phyloP scores from a whole-genome alignment of 345 rosid genomes.

The Ceriops zippeliana region DNA sequence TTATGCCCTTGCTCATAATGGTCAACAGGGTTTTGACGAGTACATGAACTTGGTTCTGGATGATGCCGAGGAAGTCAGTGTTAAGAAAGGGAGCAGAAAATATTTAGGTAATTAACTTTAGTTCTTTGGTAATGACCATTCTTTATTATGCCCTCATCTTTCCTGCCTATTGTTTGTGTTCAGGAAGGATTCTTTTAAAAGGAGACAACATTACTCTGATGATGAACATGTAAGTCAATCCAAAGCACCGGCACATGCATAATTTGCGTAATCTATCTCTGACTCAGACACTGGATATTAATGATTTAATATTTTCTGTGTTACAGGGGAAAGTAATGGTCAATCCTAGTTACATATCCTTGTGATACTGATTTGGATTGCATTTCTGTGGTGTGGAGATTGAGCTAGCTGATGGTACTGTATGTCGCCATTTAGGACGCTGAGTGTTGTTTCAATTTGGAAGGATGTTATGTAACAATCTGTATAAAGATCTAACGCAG shows the following conservation, averaged over 20 bases:
- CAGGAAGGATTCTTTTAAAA: constrained; percentile 90
- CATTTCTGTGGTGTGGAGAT: neutral
- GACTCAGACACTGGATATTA: neutral
- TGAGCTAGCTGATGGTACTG: neutral
- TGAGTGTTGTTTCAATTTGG: no score
- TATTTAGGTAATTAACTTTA: constrained; percentile 49
- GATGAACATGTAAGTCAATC: constrained; percentile 73
- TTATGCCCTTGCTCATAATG: neutral
- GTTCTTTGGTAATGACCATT: neutral
- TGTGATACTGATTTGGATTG: neutral
- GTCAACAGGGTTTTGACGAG: constrained; percentile 83
- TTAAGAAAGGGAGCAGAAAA: constrained; percentile 85
- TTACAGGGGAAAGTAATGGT: constrained; percentile 55
- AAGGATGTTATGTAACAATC: no score
- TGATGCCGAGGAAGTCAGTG: constrained; percentile 89
- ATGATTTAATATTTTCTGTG: neutral
- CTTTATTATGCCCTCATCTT: neutral
- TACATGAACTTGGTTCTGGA: constrained; percentile 96
- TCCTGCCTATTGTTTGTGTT: neutral
- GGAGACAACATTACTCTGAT: constrained; percentile 91
- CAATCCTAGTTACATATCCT: neutral
- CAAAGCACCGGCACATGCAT: neutral
- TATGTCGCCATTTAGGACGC: no score
- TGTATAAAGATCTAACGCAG: no score
- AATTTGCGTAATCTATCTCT: neutral